Percentiles rank a stretch among this genome's conserved stretches.
Conservation (phyloP, 2,329 filamentous ascomycete species). For the Tolypocladium tundrense region DNA sequence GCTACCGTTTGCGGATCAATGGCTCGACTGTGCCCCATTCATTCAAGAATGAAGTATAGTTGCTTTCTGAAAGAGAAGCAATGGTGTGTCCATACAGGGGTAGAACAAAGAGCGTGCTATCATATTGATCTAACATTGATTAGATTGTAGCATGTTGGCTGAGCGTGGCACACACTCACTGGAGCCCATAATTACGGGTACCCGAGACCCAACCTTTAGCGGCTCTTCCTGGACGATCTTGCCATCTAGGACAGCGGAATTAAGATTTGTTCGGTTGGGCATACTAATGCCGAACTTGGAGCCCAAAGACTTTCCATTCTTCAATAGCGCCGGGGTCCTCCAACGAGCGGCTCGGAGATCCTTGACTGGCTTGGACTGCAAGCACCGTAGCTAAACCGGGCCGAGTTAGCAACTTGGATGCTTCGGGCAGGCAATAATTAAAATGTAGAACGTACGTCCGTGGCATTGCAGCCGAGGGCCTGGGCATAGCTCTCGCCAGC, state of each 20-base stretch:
- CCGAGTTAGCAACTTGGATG: not conserved
- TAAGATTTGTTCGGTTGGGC: not conserved
- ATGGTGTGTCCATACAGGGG: not conserved
- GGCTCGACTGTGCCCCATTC: not conserved
- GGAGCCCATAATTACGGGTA: not conserved
- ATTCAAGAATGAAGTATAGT: not conserved
- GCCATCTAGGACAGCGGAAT: not conserved
- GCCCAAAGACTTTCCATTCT: not conserved
- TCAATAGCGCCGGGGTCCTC: not conserved
- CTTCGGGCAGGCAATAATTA: not conserved
- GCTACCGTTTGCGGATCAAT: not conserved
- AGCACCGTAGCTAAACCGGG: not conserved
- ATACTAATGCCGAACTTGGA: not conserved
- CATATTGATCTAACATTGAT: not conserved
- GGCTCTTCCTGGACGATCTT: not conserved
- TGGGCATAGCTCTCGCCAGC: not conserved
- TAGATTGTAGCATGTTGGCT: not conserved
- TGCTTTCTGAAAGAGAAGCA: not conserved
- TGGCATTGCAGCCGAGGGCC: not conserved
- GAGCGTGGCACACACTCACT: not conserved
- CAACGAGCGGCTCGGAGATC: not conserved
- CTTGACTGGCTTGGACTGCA: not conserved
- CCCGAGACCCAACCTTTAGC: not conserved
- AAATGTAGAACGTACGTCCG: not conserved
- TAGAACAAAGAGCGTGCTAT: not conserved